These are phyloP conservation scores for Salvia rosmarinus DNA, from an alignment of 257 asterid species.

Conservation along the genomic window DNA sequence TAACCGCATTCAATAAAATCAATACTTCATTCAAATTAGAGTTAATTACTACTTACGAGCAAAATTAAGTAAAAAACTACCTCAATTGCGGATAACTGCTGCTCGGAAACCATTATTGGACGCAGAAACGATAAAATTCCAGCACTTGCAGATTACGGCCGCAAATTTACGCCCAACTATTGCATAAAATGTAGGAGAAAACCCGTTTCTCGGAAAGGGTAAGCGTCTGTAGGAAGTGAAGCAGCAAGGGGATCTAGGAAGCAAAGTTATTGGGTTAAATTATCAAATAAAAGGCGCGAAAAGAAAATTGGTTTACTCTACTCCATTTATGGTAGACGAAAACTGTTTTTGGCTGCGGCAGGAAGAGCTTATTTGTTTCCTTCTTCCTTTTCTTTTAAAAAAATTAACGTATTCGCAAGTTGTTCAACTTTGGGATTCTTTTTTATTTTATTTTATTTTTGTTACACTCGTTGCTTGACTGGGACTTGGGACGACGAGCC, in stretches of 20 bases:
- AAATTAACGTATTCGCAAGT: background rate
- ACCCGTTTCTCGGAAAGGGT: background rate
- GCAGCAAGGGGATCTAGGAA: conserved; percentile 41
- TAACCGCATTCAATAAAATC: conserved; percentile 34
- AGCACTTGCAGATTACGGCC: conserved; percentile 24
- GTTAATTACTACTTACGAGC: background rate
- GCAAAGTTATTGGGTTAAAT: conserved; percentile 21
- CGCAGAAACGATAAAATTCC: conserved; percentile 17
- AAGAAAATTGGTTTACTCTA: conserved; percentile 21
- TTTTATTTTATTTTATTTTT: background rate
- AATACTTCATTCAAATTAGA: conserved; percentile 20
- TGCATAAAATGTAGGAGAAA: conserved; percentile 23
- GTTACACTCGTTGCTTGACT: too few species aligned
- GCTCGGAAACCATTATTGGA: conserved; percentile 65
- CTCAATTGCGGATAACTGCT: conserved; percentile 66
- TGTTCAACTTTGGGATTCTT: conserved; percentile 2
- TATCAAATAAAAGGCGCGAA: conserved; percentile 63
- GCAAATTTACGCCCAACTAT: conserved; percentile 19
- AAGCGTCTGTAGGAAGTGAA: conserved; percentile 37
- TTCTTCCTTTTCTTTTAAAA: background rate
- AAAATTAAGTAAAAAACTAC: conserved; percentile 37
- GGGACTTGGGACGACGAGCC: too few species aligned
- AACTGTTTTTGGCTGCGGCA: conserved; percentile 37
- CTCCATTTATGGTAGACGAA: conserved; percentile 31
- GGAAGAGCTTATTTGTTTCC: background rate